Conservation (phyloP, 2,329 filamentous ascomycete genomes). For the Epichloe coenophiala region DNA sequence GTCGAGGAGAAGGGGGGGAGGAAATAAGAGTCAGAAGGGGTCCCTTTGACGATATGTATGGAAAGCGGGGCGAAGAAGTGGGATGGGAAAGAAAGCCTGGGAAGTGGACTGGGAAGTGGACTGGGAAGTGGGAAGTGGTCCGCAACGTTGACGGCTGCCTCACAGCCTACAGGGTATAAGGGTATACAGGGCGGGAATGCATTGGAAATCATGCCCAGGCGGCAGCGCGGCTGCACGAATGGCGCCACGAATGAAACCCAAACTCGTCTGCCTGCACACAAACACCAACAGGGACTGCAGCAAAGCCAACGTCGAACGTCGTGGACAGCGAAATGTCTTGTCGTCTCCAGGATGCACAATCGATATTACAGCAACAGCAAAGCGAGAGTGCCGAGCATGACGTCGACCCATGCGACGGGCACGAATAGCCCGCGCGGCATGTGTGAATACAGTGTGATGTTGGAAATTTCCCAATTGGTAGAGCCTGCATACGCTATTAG, state of each 20-base stretch:
- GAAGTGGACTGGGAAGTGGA: neutral
- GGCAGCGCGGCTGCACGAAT: neutral
- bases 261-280: too few relatives aligned
- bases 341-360: too few relatives aligned
- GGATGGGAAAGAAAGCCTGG: neutral
- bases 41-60: neutral
- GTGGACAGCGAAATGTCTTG: too few relatives aligned
- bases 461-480: neutral
- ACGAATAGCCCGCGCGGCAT: too few relatives aligned
- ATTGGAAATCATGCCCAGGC: neutral
- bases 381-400: too few relatives aligned
- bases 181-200: too few relatives aligned
- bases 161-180: neutral
- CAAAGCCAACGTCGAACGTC: too few relatives aligned
- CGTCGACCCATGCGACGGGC: too few relatives aligned
- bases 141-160: neutral
- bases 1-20: neutral
- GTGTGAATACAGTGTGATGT: too few relatives aligned
- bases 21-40: neutral
- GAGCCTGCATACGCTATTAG: neutral
- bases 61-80: conserved; percentile 3
- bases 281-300: too few relatives aligned
- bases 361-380: too few relatives aligned
- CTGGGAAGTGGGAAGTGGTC: too few relatives aligned
- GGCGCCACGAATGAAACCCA: neutral